Evolutionary conservation across 768 basidiomycete species (phyloP).

Genomic region (Mycena epipterygia): DNA sequence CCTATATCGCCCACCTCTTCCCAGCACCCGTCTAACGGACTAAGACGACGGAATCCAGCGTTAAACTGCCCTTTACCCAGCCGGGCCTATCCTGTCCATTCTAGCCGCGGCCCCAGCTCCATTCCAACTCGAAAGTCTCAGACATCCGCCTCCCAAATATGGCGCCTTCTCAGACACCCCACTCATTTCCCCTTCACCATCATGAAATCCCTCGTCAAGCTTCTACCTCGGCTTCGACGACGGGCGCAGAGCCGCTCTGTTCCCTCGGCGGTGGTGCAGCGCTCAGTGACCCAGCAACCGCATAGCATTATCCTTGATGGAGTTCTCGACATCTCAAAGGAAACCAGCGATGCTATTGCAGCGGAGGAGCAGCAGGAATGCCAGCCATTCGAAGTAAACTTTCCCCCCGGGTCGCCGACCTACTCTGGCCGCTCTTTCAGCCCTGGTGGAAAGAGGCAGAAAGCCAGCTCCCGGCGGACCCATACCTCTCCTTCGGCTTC

Average conservation of each 20-base stretch:
- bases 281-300: slow-evolving; percentile 13
- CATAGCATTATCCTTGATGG: slow-evolving; percentile 18
- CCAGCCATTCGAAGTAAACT: slow-evolving; percentile 19
- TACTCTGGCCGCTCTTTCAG: slow-evolving; percentile 3
- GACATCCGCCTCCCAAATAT: slow-evolving; percentile 11
- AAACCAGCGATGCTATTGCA: slow-evolving; percentile 27
- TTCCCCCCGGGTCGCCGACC: slow-evolving; percentile 19
- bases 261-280: not conserved
- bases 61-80: too few species aligned
- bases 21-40: not conserved
- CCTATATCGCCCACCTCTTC: not conserved
- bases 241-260: not conserved
- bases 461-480: not conserved
- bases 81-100: not conserved
- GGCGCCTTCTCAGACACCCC: not conserved
- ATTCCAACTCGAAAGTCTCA: slow-evolving; percentile 20
- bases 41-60: not conserved
- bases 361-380: slow-evolving; percentile 5
- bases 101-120: not conserved
- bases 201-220: slow-evolving; percentile 25
- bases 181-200: not conserved
- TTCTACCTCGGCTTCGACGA: slow-evolving; percentile 15
- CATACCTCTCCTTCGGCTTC: slow-evolving; percentile 1
- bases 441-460: not conserved
- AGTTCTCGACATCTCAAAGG: slow-evolving; percentile 35